A percentile compares a stretch with the other conserved stretches of the same genome.
Conservation (phyloP, 495 filamentous ascomycete species). For the Lepraria neglecta region DNA sequence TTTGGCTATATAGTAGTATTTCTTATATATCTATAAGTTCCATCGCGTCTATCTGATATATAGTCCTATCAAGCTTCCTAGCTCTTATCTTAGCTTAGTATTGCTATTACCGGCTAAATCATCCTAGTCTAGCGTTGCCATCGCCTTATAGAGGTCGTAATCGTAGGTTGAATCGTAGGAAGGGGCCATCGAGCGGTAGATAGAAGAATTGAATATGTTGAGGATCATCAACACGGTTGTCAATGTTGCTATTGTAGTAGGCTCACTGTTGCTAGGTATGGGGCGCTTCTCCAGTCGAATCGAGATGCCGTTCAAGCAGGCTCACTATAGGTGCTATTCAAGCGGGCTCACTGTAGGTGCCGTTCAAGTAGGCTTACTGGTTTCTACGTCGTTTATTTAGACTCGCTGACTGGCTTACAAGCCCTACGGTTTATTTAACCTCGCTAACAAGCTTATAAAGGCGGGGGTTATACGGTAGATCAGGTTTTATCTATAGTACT, state of each 20-base stretch:
- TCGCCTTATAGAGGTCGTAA: not conserved
- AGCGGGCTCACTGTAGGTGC: not conserved
- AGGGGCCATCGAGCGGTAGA: not conserved
- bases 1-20: too few relatives aligned
- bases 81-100: too few relatives aligned
- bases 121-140: not conserved
- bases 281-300: too few relatives aligned
- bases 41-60: too few relatives aligned
- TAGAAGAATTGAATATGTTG: too few relatives aligned
- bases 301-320: not conserved
- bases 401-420: too few relatives aligned
- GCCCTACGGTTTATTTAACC: not conserved
- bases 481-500: too few relatives aligned
- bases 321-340: not conserved
- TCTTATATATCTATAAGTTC: too few relatives aligned
- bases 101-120: not conserved
- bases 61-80: not conserved
- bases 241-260: not conserved
- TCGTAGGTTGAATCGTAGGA: not conserved
- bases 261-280: not conserved
- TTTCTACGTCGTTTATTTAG: too few relatives aligned
- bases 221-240: too few relatives aligned
- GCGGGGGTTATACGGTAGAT: too few relatives aligned
- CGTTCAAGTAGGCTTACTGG: too few relatives aligned
- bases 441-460: not conserved